Percentiles rank a stretch among this genome's conserved stretches.
These are phyloP conservation scores for Cinnamomum micranthum DNA, from an alignment of 164 flowering plant genomes.

Conservation along the genomic window DNA sequence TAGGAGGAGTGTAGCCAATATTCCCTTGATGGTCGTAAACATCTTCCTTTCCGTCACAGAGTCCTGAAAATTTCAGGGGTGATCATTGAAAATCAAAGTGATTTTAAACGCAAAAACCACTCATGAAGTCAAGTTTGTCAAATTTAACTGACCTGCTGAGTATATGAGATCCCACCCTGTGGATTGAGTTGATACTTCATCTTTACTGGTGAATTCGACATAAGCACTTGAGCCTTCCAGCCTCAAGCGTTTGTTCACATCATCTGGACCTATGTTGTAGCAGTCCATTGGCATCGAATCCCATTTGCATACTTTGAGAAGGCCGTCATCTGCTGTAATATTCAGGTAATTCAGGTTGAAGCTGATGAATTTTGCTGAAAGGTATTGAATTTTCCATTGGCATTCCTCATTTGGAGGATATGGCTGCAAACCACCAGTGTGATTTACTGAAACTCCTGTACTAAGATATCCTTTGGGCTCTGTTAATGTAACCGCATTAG, in stretches of 20 bases:
- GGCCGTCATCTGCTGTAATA: conserved; percentile 6
- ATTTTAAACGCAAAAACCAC: not conserved
- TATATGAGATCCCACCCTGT: conserved; percentile 17
- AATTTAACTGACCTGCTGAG: conserved; percentile 13
- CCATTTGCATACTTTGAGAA: conserved; percentile 5
- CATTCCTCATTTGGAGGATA: conserved; percentile 13
- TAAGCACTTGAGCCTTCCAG: conserved; percentile 3
- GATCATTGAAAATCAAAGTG: not conserved
- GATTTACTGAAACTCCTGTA: conserved; percentile 13
- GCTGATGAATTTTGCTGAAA: conserved; percentile 15
- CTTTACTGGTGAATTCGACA: conserved; percentile 7
- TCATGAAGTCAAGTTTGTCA: not conserved
- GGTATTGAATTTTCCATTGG: conserved; percentile 9
- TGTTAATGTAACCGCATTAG: conserved; percentile 8
- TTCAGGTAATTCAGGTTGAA: conserved; percentile 10
- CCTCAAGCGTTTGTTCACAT: not conserved
- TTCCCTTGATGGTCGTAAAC: conserved; percentile 5
- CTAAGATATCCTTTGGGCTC: conserved; percentile 10
- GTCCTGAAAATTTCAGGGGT: conserved; percentile 9
- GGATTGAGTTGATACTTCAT: conserved; percentile 2
- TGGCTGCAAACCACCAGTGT: conserved; percentile 14
- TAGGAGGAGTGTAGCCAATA: conserved; percentile 6
- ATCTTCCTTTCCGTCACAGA: conserved; percentile 16
- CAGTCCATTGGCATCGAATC: not conserved
- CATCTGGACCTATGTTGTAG: not conserved